phyloP scores from a whole-genome alignment of 2,329 filamentous ascomycete species.

The Erysiphe pisi region DNA sequence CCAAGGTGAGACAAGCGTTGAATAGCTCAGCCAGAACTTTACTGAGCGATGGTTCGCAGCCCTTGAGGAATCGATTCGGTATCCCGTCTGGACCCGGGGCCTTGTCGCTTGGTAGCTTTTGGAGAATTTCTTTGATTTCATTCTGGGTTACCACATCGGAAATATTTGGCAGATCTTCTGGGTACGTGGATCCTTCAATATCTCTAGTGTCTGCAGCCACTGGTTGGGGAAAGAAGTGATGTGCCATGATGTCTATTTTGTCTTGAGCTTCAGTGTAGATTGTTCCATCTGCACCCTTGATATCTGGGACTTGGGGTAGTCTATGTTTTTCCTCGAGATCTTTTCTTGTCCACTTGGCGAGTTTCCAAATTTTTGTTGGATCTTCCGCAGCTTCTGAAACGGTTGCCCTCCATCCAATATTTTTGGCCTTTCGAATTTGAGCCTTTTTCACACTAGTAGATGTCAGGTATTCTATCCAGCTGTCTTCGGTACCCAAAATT shows the following conservation, averaged over 20 bases:
- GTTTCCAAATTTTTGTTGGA: neutral
- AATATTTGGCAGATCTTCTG: slow-evolving; percentile 11
- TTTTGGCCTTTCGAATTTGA: neutral
- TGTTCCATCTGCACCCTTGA: neutral
- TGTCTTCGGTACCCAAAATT: neutral
- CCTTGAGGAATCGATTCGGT: slow-evolving; percentile 23
- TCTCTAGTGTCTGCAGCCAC: too few species aligned
- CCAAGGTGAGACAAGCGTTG: too few species aligned
- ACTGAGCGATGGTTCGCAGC: too few species aligned
- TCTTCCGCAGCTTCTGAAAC: neutral
- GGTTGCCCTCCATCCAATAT: neutral
- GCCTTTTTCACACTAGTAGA: neutral
- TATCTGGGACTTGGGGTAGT: neutral
- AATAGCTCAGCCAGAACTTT: too few species aligned
- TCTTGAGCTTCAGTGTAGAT: neutral
- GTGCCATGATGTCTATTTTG: neutral
- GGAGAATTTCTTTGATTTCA: slow-evolving; percentile 25
- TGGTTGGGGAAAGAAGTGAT: neutral
- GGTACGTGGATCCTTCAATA: too few species aligned
- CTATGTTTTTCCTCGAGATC: too few species aligned
- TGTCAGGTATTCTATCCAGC: slow-evolving; percentile 4
- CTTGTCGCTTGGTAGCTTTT: slow-evolving; percentile 12
- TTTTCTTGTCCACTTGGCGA: neutral
- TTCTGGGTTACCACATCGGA: slow-evolving; percentile 6
- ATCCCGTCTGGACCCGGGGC: neutral